Base-by-base conservation (phyloP, 345 rosid species). In the Iberis pinnata region DNA sequence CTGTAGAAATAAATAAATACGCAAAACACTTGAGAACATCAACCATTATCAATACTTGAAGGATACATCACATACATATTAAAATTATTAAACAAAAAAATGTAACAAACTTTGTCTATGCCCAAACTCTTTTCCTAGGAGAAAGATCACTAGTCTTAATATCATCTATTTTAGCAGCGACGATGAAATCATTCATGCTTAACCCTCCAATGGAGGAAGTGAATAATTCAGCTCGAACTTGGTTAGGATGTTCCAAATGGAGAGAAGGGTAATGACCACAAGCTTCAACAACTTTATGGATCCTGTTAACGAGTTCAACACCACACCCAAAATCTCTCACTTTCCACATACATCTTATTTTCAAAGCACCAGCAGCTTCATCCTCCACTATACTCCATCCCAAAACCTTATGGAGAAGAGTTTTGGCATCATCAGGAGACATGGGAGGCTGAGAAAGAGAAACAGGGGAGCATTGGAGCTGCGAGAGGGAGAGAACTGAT, bases 331-430 rank as follows among this genome's bases (percentile, higher is more conserved):
- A 85, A 68, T 85, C 95, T 60, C 86, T 76, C 65, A 92, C 64
- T 61, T 78, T 92, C 98, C 98, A 92, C 72, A 80, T 59, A 69
- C 96, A 88, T 49, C 77, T 88, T 32, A 92, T 82, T 48, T 81
- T 85, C 18, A 81, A 69, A n/a, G n/a, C n/a, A 32, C 88, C 81
- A 0, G 79, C 78, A 24, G 75, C 83, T 63, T 75, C 83, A 9
- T 88, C 85, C 6, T 87, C 95, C 67, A 85, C 59, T 24, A 92
- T 70, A 60, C 93, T 88, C 96, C 98, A 92, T 12, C 98, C 98
- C 40, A 88, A 18, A 43, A 92, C 84, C 98, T 85, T 15, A 58
- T 58, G 80, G 52, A 88, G 68, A 15, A 88, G 80, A 42, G 41
- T 63, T 65, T 63, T 71, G 14, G 86, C 88, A 20, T 85, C 96